phyloP scores from a whole-genome alignment of 139 green algal species.

The Asterochloris erici region DNA sequence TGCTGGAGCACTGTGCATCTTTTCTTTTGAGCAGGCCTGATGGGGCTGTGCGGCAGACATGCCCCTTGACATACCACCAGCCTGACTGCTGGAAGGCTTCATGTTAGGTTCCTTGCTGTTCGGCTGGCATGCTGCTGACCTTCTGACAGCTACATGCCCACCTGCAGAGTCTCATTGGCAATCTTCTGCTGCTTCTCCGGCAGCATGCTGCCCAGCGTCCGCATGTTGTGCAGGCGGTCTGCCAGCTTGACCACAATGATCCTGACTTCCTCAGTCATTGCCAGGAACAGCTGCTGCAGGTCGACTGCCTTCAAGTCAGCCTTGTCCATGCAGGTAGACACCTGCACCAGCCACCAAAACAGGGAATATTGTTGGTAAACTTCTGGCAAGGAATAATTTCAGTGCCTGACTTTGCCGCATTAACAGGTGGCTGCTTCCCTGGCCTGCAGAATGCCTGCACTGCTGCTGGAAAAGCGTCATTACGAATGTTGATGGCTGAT shows the following conservation, averaged over 20 bases:
- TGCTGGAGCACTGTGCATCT: too few relatives aligned
- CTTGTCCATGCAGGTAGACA: background rate
- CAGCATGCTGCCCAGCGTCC: conserved; percentile 82
- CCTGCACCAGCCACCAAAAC: background rate
- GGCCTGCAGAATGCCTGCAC: too few relatives aligned
- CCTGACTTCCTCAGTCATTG: conserved; percentile 87
- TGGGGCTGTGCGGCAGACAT: too few relatives aligned
- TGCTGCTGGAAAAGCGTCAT: too few relatives aligned
- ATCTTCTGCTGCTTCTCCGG: conserved; percentile 77
- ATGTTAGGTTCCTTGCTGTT: too few relatives aligned
- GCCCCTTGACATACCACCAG: too few relatives aligned
- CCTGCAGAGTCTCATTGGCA: conserved; percentile 67
- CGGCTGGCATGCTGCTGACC: background rate
- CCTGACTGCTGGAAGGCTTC: too few relatives aligned
- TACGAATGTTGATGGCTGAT: too few relatives aligned
- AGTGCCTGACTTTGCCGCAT: background rate
- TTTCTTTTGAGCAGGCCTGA: too few relatives aligned
- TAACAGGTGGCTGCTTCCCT: background rate
- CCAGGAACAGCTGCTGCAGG: conserved; percentile 85
- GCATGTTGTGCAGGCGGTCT: conserved; percentile 93
- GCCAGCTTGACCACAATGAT: conserved; percentile 95
- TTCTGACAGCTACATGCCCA: background rate
- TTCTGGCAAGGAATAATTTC: background rate
- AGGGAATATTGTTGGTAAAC: too few relatives aligned
- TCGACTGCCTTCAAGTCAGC: conserved; percentile 63